phyloP scores from a whole-genome alignment of 441 rosid genomes.

The Melastoma candidum region DNA sequence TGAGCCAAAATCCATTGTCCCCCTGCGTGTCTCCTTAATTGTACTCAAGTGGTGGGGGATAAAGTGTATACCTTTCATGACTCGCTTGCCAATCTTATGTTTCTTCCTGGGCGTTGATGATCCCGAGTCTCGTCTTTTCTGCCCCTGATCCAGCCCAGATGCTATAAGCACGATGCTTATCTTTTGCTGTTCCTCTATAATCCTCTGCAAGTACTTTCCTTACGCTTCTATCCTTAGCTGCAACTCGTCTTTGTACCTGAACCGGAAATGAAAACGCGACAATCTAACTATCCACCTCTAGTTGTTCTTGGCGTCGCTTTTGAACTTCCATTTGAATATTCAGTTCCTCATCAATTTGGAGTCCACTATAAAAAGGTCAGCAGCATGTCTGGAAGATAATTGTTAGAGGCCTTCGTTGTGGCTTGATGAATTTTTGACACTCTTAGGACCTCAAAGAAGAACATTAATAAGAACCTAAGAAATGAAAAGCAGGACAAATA shows the following conservation, averaged over 20 bases:
- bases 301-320: slow-evolving; percentile 22
- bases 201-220: slow-evolving; percentile 26
- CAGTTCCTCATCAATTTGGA: slow-evolving; percentile 18
- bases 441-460: too few species aligned
- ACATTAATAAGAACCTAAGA: too few species aligned
- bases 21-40: too few species aligned
- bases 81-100: slow-evolving; percentile 3
- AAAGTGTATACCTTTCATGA: too few species aligned
- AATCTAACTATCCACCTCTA: slow-evolving; percentile 12
- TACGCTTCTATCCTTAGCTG: slow-evolving; percentile 27
- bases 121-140: slow-evolving; percentile 5
- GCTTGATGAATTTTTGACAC: too few species aligned
- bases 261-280: background rate
- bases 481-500: too few species aligned
- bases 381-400: too few species aligned
- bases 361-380: slow-evolving; percentile 8
- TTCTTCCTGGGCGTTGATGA: slow-evolving; percentile 9
- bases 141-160: slow-evolving; percentile 5
- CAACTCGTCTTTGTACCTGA: slow-evolving; percentile 23
- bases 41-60: too few species aligned
- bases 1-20: too few species aligned
- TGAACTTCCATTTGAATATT: slow-evolving; percentile 23
- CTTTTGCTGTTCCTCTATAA: slow-evolving; percentile 25
- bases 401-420: too few species aligned
- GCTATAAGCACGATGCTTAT: slow-evolving; percentile 11